These are phyloP conservation scores for Tillandsia leiboldiana DNA, from an alignment of 176 grass and related monocot genomes.

Conservation along the genomic window DNA sequence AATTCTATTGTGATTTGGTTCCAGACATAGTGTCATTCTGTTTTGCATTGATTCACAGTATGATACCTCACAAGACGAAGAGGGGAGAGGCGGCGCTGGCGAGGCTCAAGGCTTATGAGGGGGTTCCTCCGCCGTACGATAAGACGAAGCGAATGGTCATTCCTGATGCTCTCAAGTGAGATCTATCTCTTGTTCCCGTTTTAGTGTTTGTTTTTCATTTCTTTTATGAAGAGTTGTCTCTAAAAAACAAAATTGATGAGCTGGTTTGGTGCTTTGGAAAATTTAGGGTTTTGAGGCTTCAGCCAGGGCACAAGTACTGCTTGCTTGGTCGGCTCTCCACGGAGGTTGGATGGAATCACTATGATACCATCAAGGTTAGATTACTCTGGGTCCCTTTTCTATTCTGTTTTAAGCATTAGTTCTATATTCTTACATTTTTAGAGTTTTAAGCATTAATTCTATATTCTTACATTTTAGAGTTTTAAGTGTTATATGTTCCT, in stretches of 20 bases:
- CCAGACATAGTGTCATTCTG: not conserved
- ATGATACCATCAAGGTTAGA: slow-evolving; percentile 28
- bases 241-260: not conserved
- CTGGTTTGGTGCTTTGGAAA: slow-evolving; percentile 1
- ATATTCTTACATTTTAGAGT: too few relatives aligned
- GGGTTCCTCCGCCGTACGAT: slow-evolving; percentile 88
- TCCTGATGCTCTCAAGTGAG: slow-evolving; percentile 25
- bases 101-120: slow-evolving; percentile 60
- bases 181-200: not conserved
- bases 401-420: not conserved
- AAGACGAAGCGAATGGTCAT: slow-evolving; percentile 82
- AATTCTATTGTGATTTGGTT: not conserved
- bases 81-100: slow-evolving; percentile 24
- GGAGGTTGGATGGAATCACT: slow-evolving; percentile 28
- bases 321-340: slow-evolving; percentile 18
- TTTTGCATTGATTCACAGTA: slow-evolving; percentile 7
- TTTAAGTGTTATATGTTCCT: too few relatives aligned
- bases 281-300: slow-evolving; percentile 29
- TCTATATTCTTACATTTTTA: too few relatives aligned
- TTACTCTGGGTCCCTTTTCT: not conserved
- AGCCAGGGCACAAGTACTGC: slow-evolving; percentile 29
- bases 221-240: not conserved
- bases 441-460: too few relatives aligned
- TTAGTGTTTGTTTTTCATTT: not conserved
- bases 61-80: slow-evolving; percentile 31